Conservation (phyloP, 768 basidiomycete species). For the Baorangia bicolor region DNA sequence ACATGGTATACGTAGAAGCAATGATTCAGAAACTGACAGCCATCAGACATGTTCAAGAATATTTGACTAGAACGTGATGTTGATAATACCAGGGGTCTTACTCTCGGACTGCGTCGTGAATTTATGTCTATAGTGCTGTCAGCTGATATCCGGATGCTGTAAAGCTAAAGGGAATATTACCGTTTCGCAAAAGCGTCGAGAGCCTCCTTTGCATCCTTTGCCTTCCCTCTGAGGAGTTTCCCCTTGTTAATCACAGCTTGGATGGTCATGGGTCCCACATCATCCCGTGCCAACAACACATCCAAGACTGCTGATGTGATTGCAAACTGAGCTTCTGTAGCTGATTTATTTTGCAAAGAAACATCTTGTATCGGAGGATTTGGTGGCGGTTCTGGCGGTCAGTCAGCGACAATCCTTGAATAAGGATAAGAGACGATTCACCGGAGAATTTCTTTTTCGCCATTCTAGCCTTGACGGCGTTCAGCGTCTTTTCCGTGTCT, state of each 20-base stretch:
- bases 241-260: conserved; percentile 1
- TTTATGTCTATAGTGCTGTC: conserved; percentile 17
- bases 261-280: conserved; percentile 20
- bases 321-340: neutral
- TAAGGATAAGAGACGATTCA: neutral
- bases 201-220: neutral
- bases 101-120: neutral
- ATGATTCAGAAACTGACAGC: neutral
- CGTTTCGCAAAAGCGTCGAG: conserved; percentile 13
- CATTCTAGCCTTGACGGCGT: conserved; percentile 10
- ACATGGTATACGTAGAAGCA: neutral
- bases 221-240: neutral
- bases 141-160: neutral
- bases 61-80: conserved; percentile 23
- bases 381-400: conserved; percentile 8
- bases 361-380: conserved; percentile 1
- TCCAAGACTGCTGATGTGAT: conserved; percentile 12
- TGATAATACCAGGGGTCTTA: conserved; percentile 9
- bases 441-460: conserved; percentile 23
- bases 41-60: neutral
- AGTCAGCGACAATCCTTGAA: neutral
- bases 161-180: conserved; percentile 6
- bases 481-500: conserved; percentile 13
- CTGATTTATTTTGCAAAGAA: neutral
- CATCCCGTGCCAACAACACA: conserved; percentile 7